These are phyloP conservation scores for Colletotrichum sp. DNA, from an alignment of 2,329 filamentous ascomycete genomes.

Conservation along the genomic window DNA sequence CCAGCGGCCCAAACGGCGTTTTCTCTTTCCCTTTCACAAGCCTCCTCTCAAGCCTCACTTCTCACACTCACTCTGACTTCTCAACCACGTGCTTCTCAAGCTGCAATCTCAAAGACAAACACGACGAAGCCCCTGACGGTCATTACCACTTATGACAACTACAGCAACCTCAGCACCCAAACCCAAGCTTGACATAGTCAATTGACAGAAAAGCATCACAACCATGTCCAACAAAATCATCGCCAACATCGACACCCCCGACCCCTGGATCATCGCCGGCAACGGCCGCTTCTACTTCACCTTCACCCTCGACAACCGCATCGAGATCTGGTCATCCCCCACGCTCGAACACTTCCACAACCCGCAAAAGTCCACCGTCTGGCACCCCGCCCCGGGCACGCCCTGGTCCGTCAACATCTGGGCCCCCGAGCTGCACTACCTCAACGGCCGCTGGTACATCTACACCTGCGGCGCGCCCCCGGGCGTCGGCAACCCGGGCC, in stretches of 20 bases:
- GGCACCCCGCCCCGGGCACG: slow-evolving; percentile 23
- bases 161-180: too few relatives aligned
- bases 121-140: not conserved
- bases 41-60: not conserved
- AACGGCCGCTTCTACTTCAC: slow-evolving; percentile 33
- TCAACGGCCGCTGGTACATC: slow-evolving; percentile 26
- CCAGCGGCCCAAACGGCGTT: not conserved
- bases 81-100: not conserved
- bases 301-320: slow-evolving; percentile 35
- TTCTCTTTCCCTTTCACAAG: not conserved
- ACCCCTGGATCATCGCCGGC: slow-evolving; percentile 32
- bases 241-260: slow-evolving; percentile 30
- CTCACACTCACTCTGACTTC: not conserved
- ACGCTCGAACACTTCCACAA: slow-evolving; percentile 33
- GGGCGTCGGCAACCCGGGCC: slow-evolving; percentile 45
- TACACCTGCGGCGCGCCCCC: slow-evolving; percentile 52
- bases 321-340: slow-evolving; percentile 37
- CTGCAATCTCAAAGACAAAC: not conserved
- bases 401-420: slow-evolving; percentile 26
- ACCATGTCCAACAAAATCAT: slow-evolving; percentile 34
- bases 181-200: not conserved
- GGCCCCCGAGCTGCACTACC: slow-evolving; percentile 26
- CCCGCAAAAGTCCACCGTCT: slow-evolving; percentile 27
- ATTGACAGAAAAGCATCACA: not conserved
- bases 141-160: not conserved